Base-by-base conservation (phyloP, 176 grass and related monocot species). In the Typha latifolia region DNA sequence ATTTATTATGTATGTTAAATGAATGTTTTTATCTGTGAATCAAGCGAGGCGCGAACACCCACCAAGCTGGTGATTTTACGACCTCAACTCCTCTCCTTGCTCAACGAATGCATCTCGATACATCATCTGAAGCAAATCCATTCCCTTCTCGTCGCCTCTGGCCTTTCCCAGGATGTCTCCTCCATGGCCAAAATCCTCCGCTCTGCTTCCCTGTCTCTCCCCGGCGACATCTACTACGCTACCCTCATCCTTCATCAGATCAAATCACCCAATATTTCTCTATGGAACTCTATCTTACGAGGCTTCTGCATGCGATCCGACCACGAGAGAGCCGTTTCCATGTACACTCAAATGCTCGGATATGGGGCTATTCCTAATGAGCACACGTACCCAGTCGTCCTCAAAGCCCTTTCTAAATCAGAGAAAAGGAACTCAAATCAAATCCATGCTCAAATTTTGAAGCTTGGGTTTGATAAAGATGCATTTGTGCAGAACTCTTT, bases 311-410 rank as follows among this genome's bases (percentile, higher is more conserved):
- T 51, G 62, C 72, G 48, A 15, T 48, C 57, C 20, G 16, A 31
- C 16, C 72, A 47, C 14, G 29, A 5, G 24, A 53, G 14, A 74
- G 72, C 72, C 62, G 14, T 66, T 22, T 13, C 62, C 29, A n/a
- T 53, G 15, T 66, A 43, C 62, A 11, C 48, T 24, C 72, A 55
- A 53, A 74, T 65, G 72, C 72, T 74, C 15, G 62, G 62, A 12
- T 15, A 53, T 15, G 72, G 72, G 21, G 72, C 49, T 29, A 16
- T 55, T 66, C 72, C 72, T 12, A 49, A 64, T 48, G 31, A 66
- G 72, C 62, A 74, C 72, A 74, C 72, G 29, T 74, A 66, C 32
- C 72, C 72, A 14, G 3, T 74, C 6, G 26, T 66, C 72, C 72
- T 74, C 48, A 74, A 74, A 66, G n/a, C 62, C 47, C 16, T 74